Percentiles rank a stretch among this genome's conserved stretches.
Evolutionary conservation across 106 monocot genomes (phyloP).

Genomic region (Apostasia ramifera): DNA sequence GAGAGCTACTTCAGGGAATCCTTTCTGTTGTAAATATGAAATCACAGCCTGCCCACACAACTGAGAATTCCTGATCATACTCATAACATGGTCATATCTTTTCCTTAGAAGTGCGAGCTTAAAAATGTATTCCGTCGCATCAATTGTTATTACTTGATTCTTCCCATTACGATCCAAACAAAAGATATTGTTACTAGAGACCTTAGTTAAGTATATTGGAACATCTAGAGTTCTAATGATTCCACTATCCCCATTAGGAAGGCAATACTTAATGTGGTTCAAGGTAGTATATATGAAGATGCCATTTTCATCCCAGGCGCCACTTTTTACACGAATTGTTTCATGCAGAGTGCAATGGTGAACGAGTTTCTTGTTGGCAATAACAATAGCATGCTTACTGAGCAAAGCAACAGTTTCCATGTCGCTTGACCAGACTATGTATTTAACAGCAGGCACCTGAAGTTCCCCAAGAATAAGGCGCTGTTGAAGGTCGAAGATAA

Average conservation of each 20-base stretch:
- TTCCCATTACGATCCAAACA: slow-evolving; percentile 42
- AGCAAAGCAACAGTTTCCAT: slow-evolving; percentile 39
- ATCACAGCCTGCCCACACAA: slow-evolving; percentile 37
- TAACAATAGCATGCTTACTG: slow-evolving; percentile 37
- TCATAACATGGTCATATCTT: slow-evolving; percentile 38
- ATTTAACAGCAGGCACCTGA: slow-evolving; percentile 27
- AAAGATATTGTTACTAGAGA: slow-evolving; percentile 28
- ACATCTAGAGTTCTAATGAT: slow-evolving; percentile 57
- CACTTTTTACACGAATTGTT: slow-evolving; percentile 64
- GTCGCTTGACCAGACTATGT: slow-evolving; percentile 35
- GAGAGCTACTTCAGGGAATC: slow-evolving; percentile 40
- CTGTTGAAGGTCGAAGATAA: slow-evolving; percentile 41
- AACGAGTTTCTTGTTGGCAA: slow-evolving; percentile 39
- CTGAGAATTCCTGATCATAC: slow-evolving; percentile 32
- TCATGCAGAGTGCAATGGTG: slow-evolving; percentile 56
- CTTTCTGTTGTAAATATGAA: slow-evolving; percentile 32
- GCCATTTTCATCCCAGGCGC: slow-evolving; percentile 71
- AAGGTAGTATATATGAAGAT: slow-evolving; percentile 39
- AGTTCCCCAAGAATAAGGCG: slow-evolving; percentile 28
- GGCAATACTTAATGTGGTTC: slow-evolving; percentile 43
- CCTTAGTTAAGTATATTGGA: slow-evolving; percentile 56
- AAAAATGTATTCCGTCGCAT: slow-evolving; percentile 59
- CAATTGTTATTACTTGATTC: slow-evolving; percentile 18
- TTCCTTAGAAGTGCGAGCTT: slow-evolving; percentile 51
- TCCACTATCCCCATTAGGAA: slow-evolving; percentile 54